phyloP scores from a whole-genome alignment of 192 early-diverging fungal genomes.

The Gryganskiella cystojenkinii region DNA sequence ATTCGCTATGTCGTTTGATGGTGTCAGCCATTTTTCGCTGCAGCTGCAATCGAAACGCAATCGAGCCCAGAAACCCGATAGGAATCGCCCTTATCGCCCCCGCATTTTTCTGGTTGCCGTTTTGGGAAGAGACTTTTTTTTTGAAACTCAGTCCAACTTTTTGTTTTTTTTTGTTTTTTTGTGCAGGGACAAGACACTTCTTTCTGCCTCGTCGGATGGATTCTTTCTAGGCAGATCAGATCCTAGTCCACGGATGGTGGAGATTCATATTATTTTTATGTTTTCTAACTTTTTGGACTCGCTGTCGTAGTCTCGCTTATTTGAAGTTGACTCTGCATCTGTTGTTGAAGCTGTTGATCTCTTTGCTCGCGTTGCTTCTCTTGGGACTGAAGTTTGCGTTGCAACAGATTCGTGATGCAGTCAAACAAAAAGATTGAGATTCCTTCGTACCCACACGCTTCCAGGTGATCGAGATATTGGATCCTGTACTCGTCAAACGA shows the following conservation, averaged over 20 bases:
- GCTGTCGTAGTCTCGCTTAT: background rate
- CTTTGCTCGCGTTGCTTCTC: conserved; percentile 15
- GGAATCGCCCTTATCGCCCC: too few species aligned
- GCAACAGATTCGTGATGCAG: conserved; percentile 29
- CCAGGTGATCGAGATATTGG: conserved; percentile 52
- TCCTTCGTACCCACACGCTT: conserved; percentile 43
- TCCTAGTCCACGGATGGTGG: too few species aligned
- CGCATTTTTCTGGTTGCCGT: background rate
- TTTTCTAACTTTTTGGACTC: background rate
- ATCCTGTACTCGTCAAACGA: conserved; percentile 52
- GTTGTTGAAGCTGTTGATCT: conserved; percentile 3
- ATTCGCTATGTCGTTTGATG: too few species aligned
- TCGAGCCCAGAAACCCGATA: too few species aligned
- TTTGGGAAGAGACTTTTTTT: background rate
- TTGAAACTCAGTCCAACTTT: too few species aligned
- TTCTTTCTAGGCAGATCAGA: too few species aligned
- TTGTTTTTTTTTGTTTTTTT: too few species aligned
- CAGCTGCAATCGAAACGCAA: too few species aligned
- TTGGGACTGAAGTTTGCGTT: conserved; percentile 25
- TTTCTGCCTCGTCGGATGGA: too few species aligned
- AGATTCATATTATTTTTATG: too few species aligned
- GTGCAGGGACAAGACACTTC: too few species aligned
- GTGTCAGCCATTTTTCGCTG: too few species aligned
- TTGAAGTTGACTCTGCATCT: background rate
- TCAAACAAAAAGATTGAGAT: conserved; percentile 49